Percentiles rank a stretch among this genome's conserved stretches.
phyloP scores from a whole-genome alignment of 2,329 filamentous ascomycete genomes.

The Grosmannia penicillata region DNA sequence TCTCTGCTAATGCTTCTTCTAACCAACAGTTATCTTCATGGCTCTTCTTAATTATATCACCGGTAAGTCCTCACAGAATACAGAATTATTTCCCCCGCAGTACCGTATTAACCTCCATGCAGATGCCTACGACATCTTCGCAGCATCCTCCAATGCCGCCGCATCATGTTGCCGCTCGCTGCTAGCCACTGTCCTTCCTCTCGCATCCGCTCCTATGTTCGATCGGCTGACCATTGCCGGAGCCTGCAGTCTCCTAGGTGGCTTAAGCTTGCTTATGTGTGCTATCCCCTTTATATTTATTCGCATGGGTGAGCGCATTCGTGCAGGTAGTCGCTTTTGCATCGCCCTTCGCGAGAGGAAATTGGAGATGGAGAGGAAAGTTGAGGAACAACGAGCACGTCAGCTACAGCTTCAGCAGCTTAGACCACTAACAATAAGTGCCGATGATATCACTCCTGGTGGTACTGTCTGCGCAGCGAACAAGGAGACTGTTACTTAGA shows the following conservation, averaged over 20 bases:
- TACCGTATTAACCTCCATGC: background rate
- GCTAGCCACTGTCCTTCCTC: slow-evolving; percentile 39
- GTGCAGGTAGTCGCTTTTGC: slow-evolving; percentile 45
- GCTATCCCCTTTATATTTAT: slow-evolving; percentile 36
- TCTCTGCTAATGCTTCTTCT: background rate
- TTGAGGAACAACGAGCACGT: slow-evolving; percentile 24
- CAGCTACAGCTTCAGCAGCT: no score
- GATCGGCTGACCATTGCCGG: slow-evolving; percentile 28
- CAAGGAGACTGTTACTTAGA: no score
- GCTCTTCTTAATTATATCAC: slow-evolving; percentile 27
- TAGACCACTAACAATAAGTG: no score
- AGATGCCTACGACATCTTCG: slow-evolving; percentile 53
- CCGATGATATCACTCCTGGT: no score
- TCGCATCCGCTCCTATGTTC: slow-evolving; percentile 38
- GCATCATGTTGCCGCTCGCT: slow-evolving; percentile 32
- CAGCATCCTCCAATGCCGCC: slow-evolving; percentile 39
- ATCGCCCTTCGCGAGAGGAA: slow-evolving; percentile 39
- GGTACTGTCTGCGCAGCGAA: no score
- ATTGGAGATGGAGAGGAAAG: slow-evolving; percentile 26
- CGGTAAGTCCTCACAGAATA: background rate
- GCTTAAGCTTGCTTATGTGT: slow-evolving; percentile 33
- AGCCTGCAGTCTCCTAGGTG: slow-evolving; percentile 37
- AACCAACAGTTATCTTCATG: slow-evolving; percentile 35
- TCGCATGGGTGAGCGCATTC: slow-evolving; percentile 38
- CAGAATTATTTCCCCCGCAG: no score